Evolutionary conservation across 257 asterid genomes (phyloP).

Genomic region (Penstemon newberryi): DNA sequence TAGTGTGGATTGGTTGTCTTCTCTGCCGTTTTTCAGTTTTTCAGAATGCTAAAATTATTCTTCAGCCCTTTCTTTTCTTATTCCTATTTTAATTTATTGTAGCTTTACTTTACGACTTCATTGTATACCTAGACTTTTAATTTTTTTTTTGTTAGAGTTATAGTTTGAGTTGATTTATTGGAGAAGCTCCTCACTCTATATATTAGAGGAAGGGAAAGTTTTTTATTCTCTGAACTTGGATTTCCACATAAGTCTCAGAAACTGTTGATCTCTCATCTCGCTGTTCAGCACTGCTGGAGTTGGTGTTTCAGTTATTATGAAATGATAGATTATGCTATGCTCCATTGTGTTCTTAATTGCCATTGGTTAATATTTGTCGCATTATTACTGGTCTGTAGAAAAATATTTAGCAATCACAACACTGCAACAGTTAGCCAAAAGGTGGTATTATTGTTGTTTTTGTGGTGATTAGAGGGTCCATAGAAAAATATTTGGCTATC

Average conservation of each 20-base stretch:
- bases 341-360: not conserved
- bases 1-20: slow-evolving; percentile 4
- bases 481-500: slow-evolving; percentile 1
- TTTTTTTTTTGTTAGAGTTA: not conserved
- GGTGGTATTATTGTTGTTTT: slow-evolving; percentile 2
- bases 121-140: slow-evolving; percentile 2
- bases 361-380: too few species aligned
- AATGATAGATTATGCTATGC: not conserved
- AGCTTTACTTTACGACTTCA: slow-evolving; percentile 17
- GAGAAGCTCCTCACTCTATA: slow-evolving; percentile 1
- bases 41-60: slow-evolving; percentile 17
- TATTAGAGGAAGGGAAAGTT: slow-evolving; percentile 10
- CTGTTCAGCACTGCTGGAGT: slow-evolving; percentile 3
- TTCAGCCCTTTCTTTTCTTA: slow-evolving; percentile 15
- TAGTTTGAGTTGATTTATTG: not conserved
- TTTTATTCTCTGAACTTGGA: slow-evolving; percentile 2
- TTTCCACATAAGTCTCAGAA: slow-evolving; percentile 4
- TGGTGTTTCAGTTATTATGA: slow-evolving; percentile 13
- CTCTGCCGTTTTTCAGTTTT: not conserved
- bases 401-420: slow-evolving; percentile 11
- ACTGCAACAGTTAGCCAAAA: slow-evolving; percentile 21
- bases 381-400: not conserved
- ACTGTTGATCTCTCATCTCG: not conserved
- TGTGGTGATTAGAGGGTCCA: not conserved
- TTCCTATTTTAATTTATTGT: slow-evolving; percentile 8